Evolutionary conservation across 2,329 filamentous ascomycete genomes (phyloP), one percentile per base, ranked within the genome.

Genomic region (Seiridium cupressi): DNA sequence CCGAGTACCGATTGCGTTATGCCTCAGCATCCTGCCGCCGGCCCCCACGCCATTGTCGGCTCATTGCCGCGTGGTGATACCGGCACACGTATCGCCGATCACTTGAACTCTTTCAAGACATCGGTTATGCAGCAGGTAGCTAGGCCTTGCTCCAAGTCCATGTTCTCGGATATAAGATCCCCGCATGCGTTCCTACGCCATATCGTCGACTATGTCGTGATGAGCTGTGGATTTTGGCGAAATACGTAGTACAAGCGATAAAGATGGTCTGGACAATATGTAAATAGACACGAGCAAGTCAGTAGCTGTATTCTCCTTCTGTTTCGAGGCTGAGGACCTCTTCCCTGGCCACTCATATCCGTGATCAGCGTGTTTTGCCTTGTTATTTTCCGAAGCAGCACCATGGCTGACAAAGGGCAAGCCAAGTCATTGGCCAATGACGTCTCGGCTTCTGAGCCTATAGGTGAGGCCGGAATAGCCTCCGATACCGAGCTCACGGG

Each of bases 351-450:
- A 55, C 13, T 10, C 8, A 26, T 13, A 34, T 18, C 31, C 8
- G 34, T 9, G n/a, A 4, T 9, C 10, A 13, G 10, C 7, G 18
- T 31, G 9, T 38, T 54, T 1, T 26, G 18, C 26, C 40, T 36
- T 3, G 34, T 8, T 54, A 26, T 26, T 40, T 35, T 36, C 5
- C 26, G 9, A 36, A 54, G 7, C 13, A 31, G 11, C 1, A 44
- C 9, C 4, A 48, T 57, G 54, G 13, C 40, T 9, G 42, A 46
- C 34, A 57, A 47, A 18, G 40, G 4, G 7, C 42, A 38, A n/a
- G 35, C 34, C 40, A 47, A 66, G 62, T 38, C 58, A 8, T 51
- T 54, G 32, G 57, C 59, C 38, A 48, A 60, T 31, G 61, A 66
- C n/a, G 42, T 51, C 6, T 36, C 55, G 10, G 32, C 57, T 8